These are phyloP conservation scores for Fusarium succisae DNA, from an alignment of 2,329 filamentous ascomycete genomes.

Conservation along the genomic window DNA sequence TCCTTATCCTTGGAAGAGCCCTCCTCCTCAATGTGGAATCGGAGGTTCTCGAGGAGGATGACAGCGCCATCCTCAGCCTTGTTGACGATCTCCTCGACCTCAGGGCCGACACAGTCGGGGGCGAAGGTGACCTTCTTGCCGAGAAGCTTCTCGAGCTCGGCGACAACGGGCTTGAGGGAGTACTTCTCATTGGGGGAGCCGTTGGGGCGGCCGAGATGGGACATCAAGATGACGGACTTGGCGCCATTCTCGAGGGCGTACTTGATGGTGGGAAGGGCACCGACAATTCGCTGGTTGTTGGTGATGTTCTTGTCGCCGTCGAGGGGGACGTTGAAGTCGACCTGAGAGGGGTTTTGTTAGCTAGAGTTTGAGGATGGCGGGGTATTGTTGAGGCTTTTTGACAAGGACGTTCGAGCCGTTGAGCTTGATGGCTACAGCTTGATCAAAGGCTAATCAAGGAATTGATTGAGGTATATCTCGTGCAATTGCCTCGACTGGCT, in stretches of 20 bases:
- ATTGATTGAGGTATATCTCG: neutral
- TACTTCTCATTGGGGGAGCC: constrained; percentile 92
- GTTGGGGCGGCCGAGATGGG: constrained; percentile 95
- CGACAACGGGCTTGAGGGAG: constrained; percentile 90
- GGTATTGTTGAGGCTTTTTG: constrained; percentile 14
- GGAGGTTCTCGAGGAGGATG: constrained; percentile 94
- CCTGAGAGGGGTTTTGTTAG: constrained; percentile 61
- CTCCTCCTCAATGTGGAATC: constrained; percentile 98
- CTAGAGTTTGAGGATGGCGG: constrained; percentile 9
- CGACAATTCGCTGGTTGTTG: constrained; percentile 98
- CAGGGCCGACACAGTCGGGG: constrained; percentile 87
- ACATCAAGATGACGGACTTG: constrained; percentile 96
- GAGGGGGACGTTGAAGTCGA: constrained; percentile 99
- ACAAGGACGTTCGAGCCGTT: neutral
- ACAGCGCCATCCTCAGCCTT: constrained; percentile 83
- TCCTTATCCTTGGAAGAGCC: constrained; percentile 92
- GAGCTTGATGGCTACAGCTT: neutral
- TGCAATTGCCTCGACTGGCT: neutral
- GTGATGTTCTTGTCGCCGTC: constrained; percentile 93
- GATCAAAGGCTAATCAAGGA: no score
- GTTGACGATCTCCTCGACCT: constrained; percentile 90
- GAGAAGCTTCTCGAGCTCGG: constrained; percentile 91
- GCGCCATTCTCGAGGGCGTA: constrained; percentile 89
- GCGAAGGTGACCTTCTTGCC: constrained; percentile 87
- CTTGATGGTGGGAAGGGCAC: constrained; percentile 94